phyloP scores from a whole-genome alignment of 805 yeast species.

The Candida coquimbonensis region DNA sequence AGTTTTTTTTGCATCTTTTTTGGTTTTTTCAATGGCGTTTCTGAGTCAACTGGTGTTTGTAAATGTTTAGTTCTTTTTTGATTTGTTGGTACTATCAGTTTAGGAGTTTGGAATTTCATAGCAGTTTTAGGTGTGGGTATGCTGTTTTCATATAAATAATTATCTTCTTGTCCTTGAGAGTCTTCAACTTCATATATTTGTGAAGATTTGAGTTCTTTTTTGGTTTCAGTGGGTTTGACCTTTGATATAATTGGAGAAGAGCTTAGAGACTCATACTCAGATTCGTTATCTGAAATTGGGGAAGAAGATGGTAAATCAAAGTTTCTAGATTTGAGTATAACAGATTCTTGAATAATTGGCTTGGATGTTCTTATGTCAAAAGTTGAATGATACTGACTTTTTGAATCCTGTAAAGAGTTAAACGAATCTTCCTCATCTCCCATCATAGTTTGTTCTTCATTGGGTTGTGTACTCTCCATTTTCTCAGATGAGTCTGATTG shows the following conservation, averaged over 20 bases:
- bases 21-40: constrained; percentile 13
- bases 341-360: constrained; percentile 9
- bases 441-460: constrained; percentile 4
- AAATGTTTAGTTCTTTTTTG: neutral
- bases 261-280: neutral
- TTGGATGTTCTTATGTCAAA: constrained; percentile 5
- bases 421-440: constrained; percentile 1
- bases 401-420: neutral
- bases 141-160: neutral
- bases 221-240: neutral
- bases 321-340: constrained; percentile 11
- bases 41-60: constrained; percentile 14
- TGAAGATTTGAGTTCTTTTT: constrained; percentile 1
- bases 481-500: neutral
- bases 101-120: constrained; percentile 12
- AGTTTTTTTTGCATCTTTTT: neutral
- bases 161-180: constrained; percentile 7
- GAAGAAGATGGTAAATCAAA: constrained; percentile 11
- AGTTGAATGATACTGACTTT: constrained; percentile 1
- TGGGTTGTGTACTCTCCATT: constrained; percentile 4
- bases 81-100: neutral
- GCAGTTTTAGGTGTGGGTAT: constrained; percentile 11
- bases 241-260: constrained; percentile 7
- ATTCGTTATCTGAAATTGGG: constrained; percentile 1
- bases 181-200: constrained; percentile 3